phyloP scores from a whole-genome alignment of 768 basidiomycete genomes.

The Sporobolomyces pararoseus region DNA sequence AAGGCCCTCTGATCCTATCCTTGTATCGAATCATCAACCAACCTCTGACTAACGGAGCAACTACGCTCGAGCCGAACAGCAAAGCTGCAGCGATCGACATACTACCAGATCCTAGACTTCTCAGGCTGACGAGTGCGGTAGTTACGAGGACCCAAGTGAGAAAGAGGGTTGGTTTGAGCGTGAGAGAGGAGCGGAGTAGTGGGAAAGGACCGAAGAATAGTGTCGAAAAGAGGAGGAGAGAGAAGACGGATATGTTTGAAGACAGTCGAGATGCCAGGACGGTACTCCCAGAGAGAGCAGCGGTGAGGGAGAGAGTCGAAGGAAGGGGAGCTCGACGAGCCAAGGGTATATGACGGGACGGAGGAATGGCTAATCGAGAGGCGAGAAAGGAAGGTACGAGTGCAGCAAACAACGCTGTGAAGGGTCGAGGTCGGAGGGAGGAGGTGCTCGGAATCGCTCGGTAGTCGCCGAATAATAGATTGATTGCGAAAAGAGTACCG shows the following conservation, averaged over 20 bases:
- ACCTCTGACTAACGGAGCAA: slow-evolving; percentile 30
- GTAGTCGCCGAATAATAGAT: slow-evolving; percentile 79
- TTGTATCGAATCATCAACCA: slow-evolving; percentile 63
- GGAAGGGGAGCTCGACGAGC: slow-evolving; percentile 20
- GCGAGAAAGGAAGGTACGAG: neutral
- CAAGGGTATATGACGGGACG: neutral
- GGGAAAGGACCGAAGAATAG: slow-evolving; percentile 81
- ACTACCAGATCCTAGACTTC: slow-evolving; percentile 49
- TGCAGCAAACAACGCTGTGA: too few species aligned
- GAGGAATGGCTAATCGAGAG: neutral
- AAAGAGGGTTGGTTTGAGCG: slow-evolving; percentile 15
- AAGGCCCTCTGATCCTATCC: slow-evolving; percentile 82
- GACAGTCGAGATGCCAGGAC: slow-evolving; percentile 85
- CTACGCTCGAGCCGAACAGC: slow-evolving; percentile 58
- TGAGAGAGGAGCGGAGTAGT: slow-evolving; percentile 53
- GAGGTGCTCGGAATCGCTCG: slow-evolving; percentile 47
- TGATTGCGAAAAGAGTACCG: slow-evolving; percentile 68
- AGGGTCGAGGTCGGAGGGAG: neutral
- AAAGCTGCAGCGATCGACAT: slow-evolving; percentile 53
- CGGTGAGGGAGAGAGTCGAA: slow-evolving; percentile 53
- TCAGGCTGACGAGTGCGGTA: slow-evolving; percentile 46
- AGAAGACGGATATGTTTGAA: slow-evolving; percentile 80
- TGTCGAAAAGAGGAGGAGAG: slow-evolving; percentile 77
- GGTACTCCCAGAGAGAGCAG: slow-evolving; percentile 84
- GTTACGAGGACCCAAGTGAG: slow-evolving; percentile 55